Evolutionary conservation across 2,329 filamentous ascomycete species (phyloP).

Genomic region (Incumbomyces lentus): DNA sequence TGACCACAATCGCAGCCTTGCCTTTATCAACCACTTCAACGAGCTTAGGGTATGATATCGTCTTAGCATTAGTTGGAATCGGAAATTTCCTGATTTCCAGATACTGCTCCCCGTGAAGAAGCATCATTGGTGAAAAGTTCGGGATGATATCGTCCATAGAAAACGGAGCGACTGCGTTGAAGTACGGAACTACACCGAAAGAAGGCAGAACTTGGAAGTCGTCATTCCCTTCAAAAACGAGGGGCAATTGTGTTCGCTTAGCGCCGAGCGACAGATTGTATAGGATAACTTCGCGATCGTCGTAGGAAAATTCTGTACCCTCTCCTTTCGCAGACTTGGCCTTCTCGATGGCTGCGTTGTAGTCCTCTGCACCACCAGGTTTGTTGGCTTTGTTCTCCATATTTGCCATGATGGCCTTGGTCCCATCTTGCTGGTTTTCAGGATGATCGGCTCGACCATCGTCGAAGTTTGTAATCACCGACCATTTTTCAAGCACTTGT

Average conservation of each 20-base stretch:
- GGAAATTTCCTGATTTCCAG: conserved; percentile 89
- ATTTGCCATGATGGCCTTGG: conserved; percentile 75
- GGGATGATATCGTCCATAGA: conserved; percentile 72
- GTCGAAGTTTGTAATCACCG: conserved; percentile 75
- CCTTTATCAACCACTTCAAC: conserved; percentile 97
- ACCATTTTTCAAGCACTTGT: conserved; percentile 65
- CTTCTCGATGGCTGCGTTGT: conserved; percentile 64
- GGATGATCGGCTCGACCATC: conserved; percentile 81
- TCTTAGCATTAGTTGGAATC: conserved; percentile 49
- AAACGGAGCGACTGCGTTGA: conserved; percentile 73
- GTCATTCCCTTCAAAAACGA: conserved; percentile 83
- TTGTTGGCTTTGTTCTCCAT: conserved; percentile 64
- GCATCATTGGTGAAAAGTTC: conserved; percentile 97
- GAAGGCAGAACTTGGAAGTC: conserved; percentile 83
- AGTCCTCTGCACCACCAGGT: conserved; percentile 44
- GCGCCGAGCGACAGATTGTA: conserved; percentile 94
- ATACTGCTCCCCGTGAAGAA: conserved; percentile 97
- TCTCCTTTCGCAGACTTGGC: conserved; percentile 62
- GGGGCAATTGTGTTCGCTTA: conserved; percentile 75
- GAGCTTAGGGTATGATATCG: conserved; percentile 37
- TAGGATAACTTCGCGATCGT: conserved; percentile 79
- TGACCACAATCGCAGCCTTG: conserved; percentile 71
- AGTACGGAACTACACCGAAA: conserved; percentile 90
- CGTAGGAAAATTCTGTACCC: conserved; percentile 70
- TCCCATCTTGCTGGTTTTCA: conserved; percentile 61